Evolutionary conservation across 1,284 basidiomycete species (phyloP).

Genomic region (Exsudoporus floridanus): DNA sequence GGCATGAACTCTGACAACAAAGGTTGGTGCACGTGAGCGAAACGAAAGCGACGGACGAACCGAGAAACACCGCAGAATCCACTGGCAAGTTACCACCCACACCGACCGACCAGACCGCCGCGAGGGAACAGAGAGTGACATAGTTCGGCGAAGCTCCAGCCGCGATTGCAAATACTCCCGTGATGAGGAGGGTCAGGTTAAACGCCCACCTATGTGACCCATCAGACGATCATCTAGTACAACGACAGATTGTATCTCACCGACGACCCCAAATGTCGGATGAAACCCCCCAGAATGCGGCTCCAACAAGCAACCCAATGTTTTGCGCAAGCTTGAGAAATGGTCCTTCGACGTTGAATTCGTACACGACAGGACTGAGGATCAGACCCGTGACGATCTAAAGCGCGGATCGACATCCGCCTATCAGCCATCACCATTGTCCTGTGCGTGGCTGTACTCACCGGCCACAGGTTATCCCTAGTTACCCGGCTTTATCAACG

Average conservation of each 20-base stretch:
- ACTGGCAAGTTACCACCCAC: slow-evolving; percentile 77
- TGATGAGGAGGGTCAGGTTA: slow-evolving; percentile 72
- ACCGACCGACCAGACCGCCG: slow-evolving; percentile 59
- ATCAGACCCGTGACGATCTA: slow-evolving; percentile 59
- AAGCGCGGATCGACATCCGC: background rate
- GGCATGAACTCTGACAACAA: slow-evolving; percentile 53
- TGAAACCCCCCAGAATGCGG: slow-evolving; percentile 60
- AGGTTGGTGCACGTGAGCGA: background rate
- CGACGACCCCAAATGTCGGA: slow-evolving; percentile 62
- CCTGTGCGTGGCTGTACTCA: slow-evolving; percentile 30
- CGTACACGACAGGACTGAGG: slow-evolving; percentile 51
- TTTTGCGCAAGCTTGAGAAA: slow-evolving; percentile 57
- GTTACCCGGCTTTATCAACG: slow-evolving; percentile 9
- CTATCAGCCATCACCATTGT: background rate
- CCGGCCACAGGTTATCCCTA: slow-evolving; percentile 67
- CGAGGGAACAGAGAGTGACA: slow-evolving; percentile 51
- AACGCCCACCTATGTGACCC: slow-evolving; percentile 56
- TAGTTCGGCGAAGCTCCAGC: slow-evolving; percentile 59
- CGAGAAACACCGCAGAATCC: slow-evolving; percentile 76
- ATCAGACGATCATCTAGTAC: slow-evolving; percentile 6
- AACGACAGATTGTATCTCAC: slow-evolving; percentile 27
- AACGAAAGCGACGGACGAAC: slow-evolving; percentile 38
- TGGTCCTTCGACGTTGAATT: slow-evolving; percentile 53
- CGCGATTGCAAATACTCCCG: slow-evolving; percentile 63
- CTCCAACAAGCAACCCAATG: slow-evolving; percentile 64